Evolutionary conservation across 805 yeast genomes (phyloP).

Genomic region (Wickerhamia fluorescens): DNA sequence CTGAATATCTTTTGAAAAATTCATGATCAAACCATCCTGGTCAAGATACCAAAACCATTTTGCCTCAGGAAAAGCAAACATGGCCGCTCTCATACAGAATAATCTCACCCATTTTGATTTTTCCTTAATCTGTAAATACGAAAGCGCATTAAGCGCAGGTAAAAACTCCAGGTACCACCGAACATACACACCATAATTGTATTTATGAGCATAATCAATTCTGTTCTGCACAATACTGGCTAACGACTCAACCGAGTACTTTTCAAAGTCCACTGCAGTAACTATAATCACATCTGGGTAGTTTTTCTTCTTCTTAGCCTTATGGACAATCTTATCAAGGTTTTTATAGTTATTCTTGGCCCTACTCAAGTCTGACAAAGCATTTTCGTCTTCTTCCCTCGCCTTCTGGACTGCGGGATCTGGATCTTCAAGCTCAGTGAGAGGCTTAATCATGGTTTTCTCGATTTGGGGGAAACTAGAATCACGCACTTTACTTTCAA

Average conservation of each 20-base stretch:
- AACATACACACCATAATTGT: slow-evolving; percentile 75
- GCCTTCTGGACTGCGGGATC: slow-evolving; percentile 24
- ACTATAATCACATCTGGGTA: slow-evolving; percentile 70
- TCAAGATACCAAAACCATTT: slow-evolving; percentile 87
- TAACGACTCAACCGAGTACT: slow-evolving; percentile 50
- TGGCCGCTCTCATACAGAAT: slow-evolving; percentile 72
- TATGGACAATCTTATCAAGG: slow-evolving; percentile 54
- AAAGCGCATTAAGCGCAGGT: slow-evolving; percentile 44
- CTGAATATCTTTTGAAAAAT: slow-evolving; percentile 52
- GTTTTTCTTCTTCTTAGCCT: slow-evolving; percentile 26
- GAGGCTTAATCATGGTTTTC: slow-evolving; percentile 26
- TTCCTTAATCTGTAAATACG: slow-evolving; percentile 35
- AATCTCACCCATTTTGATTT: slow-evolving; percentile 57
- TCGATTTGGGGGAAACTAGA: slow-evolving; percentile 34
- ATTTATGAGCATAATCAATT: slow-evolving; percentile 77
- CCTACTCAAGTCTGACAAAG: slow-evolving; percentile 32
- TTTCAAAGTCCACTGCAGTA: slow-evolving; percentile 70
- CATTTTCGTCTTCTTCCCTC: slow-evolving; percentile 43
- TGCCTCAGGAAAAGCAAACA: slow-evolving; percentile 88
- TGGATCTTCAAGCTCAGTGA: slow-evolving; percentile 39
- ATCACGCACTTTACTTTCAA: slow-evolving; percentile 40
- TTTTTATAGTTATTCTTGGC: slow-evolving; percentile 56
- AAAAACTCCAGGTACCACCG: slow-evolving; percentile 82
- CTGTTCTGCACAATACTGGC: slow-evolving; percentile 76
- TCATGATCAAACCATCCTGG: slow-evolving; percentile 70